phyloP scores from a whole-genome alignment of 2,329 filamentous ascomycete genomes.

The Paraphaeosphaeria sporulosa region DNA sequence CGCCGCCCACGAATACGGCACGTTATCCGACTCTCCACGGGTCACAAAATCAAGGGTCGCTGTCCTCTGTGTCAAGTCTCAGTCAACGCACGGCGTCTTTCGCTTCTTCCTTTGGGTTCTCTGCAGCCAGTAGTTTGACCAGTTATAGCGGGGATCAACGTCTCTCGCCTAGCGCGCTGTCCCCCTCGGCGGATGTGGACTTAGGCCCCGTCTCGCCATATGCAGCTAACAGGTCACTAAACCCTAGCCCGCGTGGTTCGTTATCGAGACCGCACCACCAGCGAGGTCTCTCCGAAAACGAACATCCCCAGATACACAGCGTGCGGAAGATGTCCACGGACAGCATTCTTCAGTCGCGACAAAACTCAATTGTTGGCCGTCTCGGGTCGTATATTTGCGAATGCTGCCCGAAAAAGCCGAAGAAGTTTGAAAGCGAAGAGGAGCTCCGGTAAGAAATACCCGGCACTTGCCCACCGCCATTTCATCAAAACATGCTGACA shows the following conservation, averaged over 20 bases:
- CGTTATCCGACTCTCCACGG: constrained; percentile 55
- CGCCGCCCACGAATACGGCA: constrained; percentile 27
- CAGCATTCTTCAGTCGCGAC: constrained; percentile 54
- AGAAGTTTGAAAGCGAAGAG: constrained; percentile 86
- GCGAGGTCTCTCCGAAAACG: constrained; percentile 51
- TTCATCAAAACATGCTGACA: constrained; percentile 24
- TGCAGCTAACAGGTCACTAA: constrained; percentile 56
- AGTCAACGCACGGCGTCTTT: constrained; percentile 68
- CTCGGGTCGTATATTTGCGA: constrained; percentile 78
- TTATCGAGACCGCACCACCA: constrained; percentile 51
- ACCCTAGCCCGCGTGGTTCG: constrained; percentile 52
- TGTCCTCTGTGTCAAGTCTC: constrained; percentile 71
- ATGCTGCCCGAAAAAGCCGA: constrained; percentile 96
- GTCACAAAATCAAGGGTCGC: constrained; percentile 65
- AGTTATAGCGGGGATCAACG: constrained; percentile 69
- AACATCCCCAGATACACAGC: constrained; percentile 36
- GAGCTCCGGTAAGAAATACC: constrained; percentile 75
- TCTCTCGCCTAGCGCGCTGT: constrained; percentile 66
- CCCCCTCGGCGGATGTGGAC: constrained; percentile 64
- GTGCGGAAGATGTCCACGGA: constrained; percentile 59
- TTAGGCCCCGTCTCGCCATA: constrained; percentile 63
- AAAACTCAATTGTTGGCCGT: constrained; percentile 60
- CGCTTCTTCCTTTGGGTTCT: constrained; percentile 67
- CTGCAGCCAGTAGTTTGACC: constrained; percentile 69
- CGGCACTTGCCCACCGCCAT: constrained; percentile 36